Evolutionary conservation across 164 flowering plant genomes (phyloP).

Genomic region (Aristolochia contorta): DNA sequence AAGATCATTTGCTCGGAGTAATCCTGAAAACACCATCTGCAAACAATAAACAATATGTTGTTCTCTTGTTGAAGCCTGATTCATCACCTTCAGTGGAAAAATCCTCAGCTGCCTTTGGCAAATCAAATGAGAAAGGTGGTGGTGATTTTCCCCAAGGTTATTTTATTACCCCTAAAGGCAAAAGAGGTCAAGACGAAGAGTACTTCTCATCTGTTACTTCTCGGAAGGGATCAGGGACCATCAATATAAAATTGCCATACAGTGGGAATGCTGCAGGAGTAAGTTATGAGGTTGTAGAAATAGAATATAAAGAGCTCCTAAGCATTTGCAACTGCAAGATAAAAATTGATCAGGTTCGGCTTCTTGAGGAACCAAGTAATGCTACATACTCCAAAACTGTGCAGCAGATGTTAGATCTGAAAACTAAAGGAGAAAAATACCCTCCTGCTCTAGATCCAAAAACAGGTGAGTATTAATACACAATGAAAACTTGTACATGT

Average conservation of each 20-base stretch:
- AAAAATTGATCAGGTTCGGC: constrained; percentile 67
- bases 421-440: constrained; percentile 58
- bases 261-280: constrained; percentile 70
- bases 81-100: constrained; percentile 24
- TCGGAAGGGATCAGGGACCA: constrained; percentile 61
- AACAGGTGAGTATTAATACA: constrained; percentile 37
- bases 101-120: constrained; percentile 21
- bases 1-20: constrained; percentile 86
- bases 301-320: constrained; percentile 55
- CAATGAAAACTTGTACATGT: too few species aligned
- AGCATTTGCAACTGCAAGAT: constrained; percentile 62
- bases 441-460: constrained; percentile 84
- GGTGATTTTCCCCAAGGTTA: constrained; percentile 38
- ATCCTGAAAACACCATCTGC: constrained; percentile 58
- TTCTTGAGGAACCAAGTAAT: constrained; percentile 65
- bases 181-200: constrained; percentile 58
- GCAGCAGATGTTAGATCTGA: constrained; percentile 47
- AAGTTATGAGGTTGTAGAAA: constrained; percentile 63
- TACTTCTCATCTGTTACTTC: constrained; percentile 34
- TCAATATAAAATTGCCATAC: constrained; percentile 68
- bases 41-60: constrained; percentile 49
- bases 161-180: constrained; percentile 50
- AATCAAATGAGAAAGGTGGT: constrained; percentile 26
- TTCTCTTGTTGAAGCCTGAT: constrained; percentile 67
- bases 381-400: constrained; percentile 76